Conservation (phyloP, 108 stramenopile species). For the Nitzschia inconspicua region DNA sequence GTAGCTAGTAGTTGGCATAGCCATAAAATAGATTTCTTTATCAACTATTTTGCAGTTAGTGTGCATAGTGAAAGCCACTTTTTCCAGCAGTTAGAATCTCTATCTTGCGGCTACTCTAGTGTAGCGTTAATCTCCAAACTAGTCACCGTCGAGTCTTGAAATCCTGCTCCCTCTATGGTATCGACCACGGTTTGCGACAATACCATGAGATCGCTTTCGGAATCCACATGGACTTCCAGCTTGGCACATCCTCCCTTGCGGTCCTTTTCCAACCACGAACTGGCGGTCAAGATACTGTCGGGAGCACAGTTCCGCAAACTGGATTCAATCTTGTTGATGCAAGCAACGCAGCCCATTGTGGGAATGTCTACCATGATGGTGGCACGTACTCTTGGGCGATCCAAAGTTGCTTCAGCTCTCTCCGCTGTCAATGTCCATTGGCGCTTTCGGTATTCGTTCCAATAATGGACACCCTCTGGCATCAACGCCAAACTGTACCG, state of each 20-base stretch:
- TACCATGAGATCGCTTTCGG: slow-evolving; percentile 27
- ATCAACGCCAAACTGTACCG: slow-evolving; percentile 53
- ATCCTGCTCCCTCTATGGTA: slow-evolving; percentile 38
- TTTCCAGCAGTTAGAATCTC: no score
- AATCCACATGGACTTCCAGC: slow-evolving; percentile 15
- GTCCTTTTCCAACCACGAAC: slow-evolving; percentile 47
- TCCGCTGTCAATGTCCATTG: background rate
- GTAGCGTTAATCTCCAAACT: no score
- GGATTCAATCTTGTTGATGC: slow-evolving; percentile 73
- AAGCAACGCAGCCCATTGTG: slow-evolving; percentile 86
- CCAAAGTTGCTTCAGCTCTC: background rate
- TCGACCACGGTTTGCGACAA: slow-evolving; percentile 20
- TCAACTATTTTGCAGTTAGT: no score
- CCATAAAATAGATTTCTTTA: no score
- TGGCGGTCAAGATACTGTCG: slow-evolving; percentile 28
- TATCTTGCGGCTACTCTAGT: no score
- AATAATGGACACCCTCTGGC: slow-evolving; percentile 60
- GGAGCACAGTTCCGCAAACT: slow-evolving; percentile 44
- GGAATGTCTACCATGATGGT: slow-evolving; percentile 56
- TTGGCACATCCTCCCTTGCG: slow-evolving; percentile 47
- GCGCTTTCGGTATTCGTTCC: slow-evolving; percentile 19
- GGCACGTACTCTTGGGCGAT: background rate
- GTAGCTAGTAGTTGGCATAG: no score
- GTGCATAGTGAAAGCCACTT: no score
- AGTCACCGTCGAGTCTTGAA: slow-evolving; percentile 4